These are phyloP conservation scores for Pythium aristosporum DNA, from an alignment of 352 stramenopile genomes.

Conservation along the genomic window DNA sequence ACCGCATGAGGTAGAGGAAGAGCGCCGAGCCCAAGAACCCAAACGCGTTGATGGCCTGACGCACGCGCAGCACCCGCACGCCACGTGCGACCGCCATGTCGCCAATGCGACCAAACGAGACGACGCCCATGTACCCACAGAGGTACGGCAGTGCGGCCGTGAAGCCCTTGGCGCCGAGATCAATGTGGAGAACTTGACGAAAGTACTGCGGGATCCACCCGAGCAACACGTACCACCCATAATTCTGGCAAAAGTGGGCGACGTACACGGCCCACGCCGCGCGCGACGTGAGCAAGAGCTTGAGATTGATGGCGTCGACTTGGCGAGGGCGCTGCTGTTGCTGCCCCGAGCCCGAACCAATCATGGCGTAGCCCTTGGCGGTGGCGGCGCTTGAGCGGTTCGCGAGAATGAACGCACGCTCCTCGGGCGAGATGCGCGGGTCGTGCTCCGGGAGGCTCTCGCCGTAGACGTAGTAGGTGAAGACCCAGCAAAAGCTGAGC, in stretches of 20 bases:
- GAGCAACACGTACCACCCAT: slow-evolving; percentile 86
- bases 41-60: slow-evolving; percentile 74
- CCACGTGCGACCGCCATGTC: slow-evolving; percentile 66
- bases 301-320: slow-evolving; percentile 60
- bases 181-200: slow-evolving; percentile 70
- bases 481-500: slow-evolving; percentile 76
- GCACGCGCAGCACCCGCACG: slow-evolving; percentile 70
- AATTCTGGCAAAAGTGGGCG: slow-evolving; percentile 87
- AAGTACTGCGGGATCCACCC: slow-evolving; percentile 90
- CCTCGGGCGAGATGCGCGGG: slow-evolving; percentile 49
- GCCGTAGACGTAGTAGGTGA: slow-evolving; percentile 55
- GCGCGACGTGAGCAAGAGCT: slow-evolving; percentile 58
- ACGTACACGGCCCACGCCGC: slow-evolving; percentile 84
- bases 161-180: slow-evolving; percentile 67
- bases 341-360: background rate
- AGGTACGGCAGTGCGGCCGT: slow-evolving; percentile 74
- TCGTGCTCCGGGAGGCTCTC: slow-evolving; percentile 70
- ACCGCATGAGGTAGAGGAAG: slow-evolving; percentile 73
- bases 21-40: slow-evolving; percentile 70
- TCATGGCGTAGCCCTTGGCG: slow-evolving; percentile 20
- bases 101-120: slow-evolving; percentile 68
- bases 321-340: background rate
- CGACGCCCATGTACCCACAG: slow-evolving; percentile 71
- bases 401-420: slow-evolving; percentile 62
- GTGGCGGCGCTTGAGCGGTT: slow-evolving; percentile 44